Conservation (phyloP, 2,329 filamentous ascomycete species). For the Neonectria neomacrospora region DNA sequence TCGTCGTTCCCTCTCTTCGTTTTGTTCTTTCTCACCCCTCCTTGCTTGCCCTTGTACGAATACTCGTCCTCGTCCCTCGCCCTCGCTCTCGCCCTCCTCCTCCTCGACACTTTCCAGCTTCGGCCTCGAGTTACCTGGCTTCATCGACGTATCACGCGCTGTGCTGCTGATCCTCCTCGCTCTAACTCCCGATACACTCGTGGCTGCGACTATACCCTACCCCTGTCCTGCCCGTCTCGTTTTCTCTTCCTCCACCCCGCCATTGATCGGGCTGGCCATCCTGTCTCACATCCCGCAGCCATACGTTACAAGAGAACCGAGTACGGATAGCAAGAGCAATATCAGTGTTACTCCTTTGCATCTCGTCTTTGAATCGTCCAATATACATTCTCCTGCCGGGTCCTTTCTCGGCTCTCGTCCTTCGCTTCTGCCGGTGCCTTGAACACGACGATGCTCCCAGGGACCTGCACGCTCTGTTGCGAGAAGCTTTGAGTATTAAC, state of each 20-base stretch:
- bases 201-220: slow-evolving; percentile 27
- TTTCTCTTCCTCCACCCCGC: slow-evolving; percentile 32
- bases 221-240: slow-evolving; percentile 27
- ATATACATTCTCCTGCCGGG: slow-evolving; percentile 4
- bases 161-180: slow-evolving; percentile 36
- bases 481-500: slow-evolving; percentile 34
- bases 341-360: slow-evolving; percentile 28
- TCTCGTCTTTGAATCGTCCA: slow-evolving; percentile 2
- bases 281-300: slow-evolving; percentile 32
- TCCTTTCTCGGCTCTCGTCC: slow-evolving; percentile 18
- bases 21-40: slow-evolving; percentile 17
- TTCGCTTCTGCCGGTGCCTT: slow-evolving; percentile 1
- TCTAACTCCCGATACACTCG: slow-evolving; percentile 15
- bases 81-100: slow-evolving; percentile 7
- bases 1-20: slow-evolving; percentile 22
- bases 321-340: slow-evolving; percentile 16
- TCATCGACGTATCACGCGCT: slow-evolving; percentile 24
- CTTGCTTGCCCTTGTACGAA: neutral
- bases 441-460: slow-evolving; percentile 36
- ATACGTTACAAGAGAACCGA: slow-evolving; percentile 18
- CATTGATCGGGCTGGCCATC: slow-evolving; percentile 31
- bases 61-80: slow-evolving; percentile 14
- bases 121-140: slow-evolving; percentile 4
- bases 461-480: slow-evolving; percentile 25
- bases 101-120: neutral